Evolutionary conservation across 83 land plant genomes (phyloP).

Genomic region (Diphasiastrum complanatum): DNA sequence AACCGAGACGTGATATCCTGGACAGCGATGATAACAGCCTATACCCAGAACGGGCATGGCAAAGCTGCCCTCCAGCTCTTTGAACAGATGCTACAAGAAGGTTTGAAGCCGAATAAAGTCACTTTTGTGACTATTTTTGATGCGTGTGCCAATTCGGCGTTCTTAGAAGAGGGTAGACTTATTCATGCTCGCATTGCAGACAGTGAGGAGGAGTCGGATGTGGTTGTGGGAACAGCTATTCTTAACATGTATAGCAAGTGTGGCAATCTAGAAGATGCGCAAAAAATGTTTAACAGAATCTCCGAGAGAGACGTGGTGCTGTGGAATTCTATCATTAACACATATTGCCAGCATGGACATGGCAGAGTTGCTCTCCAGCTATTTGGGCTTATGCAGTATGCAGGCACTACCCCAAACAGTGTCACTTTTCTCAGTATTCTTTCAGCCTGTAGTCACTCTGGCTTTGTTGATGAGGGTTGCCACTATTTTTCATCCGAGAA

Average conservation of each 20-base stretch:
- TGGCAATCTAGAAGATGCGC: constrained; percentile 3
- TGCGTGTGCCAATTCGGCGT: background rate
- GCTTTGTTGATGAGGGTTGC: background rate
- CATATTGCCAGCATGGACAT: no score
- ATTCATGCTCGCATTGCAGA: background rate
- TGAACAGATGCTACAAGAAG: constrained; percentile 1
- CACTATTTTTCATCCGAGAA: background rate
- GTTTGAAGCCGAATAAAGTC: constrained; percentile 9
- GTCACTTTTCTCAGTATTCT: background rate
- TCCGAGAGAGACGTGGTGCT: background rate
- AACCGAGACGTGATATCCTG: background rate
- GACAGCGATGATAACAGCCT: constrained; percentile 4
- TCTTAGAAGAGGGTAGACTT: background rate
- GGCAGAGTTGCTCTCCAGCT: no score
- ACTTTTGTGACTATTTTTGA: constrained; percentile 5
- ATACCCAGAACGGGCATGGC: constrained; percentile 4
- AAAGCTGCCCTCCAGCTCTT: background rate
- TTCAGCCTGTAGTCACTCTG: constrained; percentile 1
- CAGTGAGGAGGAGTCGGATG: background rate
- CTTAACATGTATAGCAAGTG: constrained; percentile 18
- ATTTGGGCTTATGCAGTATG: background rate
- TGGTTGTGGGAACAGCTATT: background rate
- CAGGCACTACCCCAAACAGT: background rate
- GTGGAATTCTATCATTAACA: no score
- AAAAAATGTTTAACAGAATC: background rate